These are phyloP conservation scores for Radiomyces spectabilis DNA, from an alignment of 192 early-diverging fungal genomes.

Conservation along the genomic window DNA sequence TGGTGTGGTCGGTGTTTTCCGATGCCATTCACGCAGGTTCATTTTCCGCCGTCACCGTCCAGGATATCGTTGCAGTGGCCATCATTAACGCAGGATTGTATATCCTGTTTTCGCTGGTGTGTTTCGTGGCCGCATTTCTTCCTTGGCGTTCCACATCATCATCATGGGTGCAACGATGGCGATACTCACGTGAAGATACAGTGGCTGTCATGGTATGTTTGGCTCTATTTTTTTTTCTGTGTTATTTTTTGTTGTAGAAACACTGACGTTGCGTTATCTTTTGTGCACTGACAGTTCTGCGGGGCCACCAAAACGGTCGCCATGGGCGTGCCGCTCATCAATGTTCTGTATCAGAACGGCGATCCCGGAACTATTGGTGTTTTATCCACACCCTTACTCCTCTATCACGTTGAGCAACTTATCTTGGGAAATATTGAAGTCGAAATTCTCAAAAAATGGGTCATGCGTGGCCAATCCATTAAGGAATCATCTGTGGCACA, in stretches of 20 bases:
- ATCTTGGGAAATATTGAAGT: conserved; percentile 57
- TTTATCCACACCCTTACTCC: conserved; percentile 53
- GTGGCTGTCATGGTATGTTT: conserved; percentile 48
- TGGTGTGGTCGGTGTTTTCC: conserved; percentile 71
- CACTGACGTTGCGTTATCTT: background rate
- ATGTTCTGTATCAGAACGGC: conserved; percentile 49
- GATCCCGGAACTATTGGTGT: conserved; percentile 45
- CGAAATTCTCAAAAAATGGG: conserved; percentile 46
- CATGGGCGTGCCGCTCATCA: conserved; percentile 69
- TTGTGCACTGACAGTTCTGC: conserved; percentile 36
- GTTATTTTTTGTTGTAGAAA: background rate
- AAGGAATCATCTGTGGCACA: no score
- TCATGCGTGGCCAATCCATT: conserved; percentile 27
- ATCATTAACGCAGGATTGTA: conserved; percentile 45
- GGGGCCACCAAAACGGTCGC: conserved; percentile 71
- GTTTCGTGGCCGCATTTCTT: conserved; percentile 35
- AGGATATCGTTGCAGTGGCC: conserved; percentile 45
- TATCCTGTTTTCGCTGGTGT: conserved; percentile 39
- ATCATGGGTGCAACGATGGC: conserved; percentile 11
- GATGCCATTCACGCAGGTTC: conserved; percentile 56
- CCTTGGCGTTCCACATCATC: conserved; percentile 24
- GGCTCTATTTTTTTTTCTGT: background rate
- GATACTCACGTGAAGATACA: conserved; percentile 42
- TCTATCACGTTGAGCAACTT: conserved; percentile 68
- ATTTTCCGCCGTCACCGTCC: conserved; percentile 35